Evolutionary conservation across 805 yeast genomes (phyloP), one percentile per base, ranked within the genome.

Genomic region (Dipodascus albidus): DNA sequence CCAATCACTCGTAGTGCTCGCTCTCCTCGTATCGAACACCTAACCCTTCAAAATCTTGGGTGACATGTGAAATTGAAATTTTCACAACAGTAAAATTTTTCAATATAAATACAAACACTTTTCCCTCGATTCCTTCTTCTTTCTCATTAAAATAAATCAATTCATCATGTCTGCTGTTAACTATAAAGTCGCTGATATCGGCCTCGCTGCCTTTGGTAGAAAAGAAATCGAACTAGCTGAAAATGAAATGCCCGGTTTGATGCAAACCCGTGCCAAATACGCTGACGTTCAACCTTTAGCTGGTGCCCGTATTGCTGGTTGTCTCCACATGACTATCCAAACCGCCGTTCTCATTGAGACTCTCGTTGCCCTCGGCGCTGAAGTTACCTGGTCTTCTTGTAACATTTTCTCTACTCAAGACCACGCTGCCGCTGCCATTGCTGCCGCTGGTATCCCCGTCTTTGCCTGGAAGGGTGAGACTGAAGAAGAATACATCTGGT

Each of bases 401-500:
- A 91, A 91, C 95, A 91, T 91, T 68, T 91, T 87, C 85, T 90
- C 98, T 65, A 91, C 99, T 63, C 99, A 91, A 80, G 99, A 91
- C 77, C 98, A 91, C 74, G 98, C 98, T 65, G 98, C 99, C 67
- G 97, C 99, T 69, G 98, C 98, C 67, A 93, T 91, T 73, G 99
- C 99, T 66, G 99, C 98, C 64, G 74, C 96, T 63, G 99, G 99
- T 78, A 95, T 91, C 57, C 98, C 99, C 70, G 99, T 91, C 62
- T 91, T 88, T 66, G 99, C 99, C 68, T 91, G 99, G 99, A 91
- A 91, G 82, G 98, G 99, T 73, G 98, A 91, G 83, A 88, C 98
- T 74, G 99, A 91, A 76, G 98, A 91, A 80, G 99, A 91, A 80
- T 93, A 91, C 83, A 71, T 81, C 70, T 91, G 99, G 99, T 91